These are phyloP conservation scores for Ophiocordyceps camponoti-rufipedis DNA, from an alignment of 2,329 filamentous ascomycete species.

Conservation along the genomic window DNA sequence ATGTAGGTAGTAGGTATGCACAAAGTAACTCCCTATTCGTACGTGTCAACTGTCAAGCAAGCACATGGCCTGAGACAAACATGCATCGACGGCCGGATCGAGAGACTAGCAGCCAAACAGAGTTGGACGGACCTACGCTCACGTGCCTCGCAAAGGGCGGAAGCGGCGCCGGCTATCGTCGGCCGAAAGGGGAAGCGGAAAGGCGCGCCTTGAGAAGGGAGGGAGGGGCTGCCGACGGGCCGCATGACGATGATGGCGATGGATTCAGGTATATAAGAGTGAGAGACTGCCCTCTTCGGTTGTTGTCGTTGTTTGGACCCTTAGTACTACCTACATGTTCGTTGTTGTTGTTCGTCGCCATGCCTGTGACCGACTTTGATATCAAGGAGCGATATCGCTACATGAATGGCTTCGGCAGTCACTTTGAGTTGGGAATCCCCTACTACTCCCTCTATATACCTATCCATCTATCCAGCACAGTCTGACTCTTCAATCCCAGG, in stretches of 20 bases:
- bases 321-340: too few species aligned
- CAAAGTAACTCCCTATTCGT: too few species aligned
- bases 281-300: too few species aligned
- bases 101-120: too few species aligned
- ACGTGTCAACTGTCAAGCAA: too few species aligned
- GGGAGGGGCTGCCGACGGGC: too few species aligned
- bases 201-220: neutral
- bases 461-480: neutral
- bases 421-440: constrained; percentile 48
- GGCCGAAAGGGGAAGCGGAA: constrained; percentile 7
- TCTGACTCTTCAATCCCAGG: constrained; percentile 21
- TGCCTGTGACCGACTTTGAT: constrained; percentile 31
- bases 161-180: constrained; percentile 6
- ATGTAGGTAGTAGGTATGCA: too few species aligned
- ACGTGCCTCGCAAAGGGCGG: neutral
- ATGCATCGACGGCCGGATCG: too few species aligned
- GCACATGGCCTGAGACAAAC: too few species aligned
- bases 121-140: neutral
- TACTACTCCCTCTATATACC: neutral
- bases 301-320: too few species aligned
- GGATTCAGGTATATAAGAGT: too few species aligned
- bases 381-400: constrained; percentile 48
- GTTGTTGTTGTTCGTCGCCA: constrained; percentile 7
- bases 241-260: too few species aligned
- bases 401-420: constrained; percentile 58